A percentile compares a stretch with the other conserved stretches of the same genome.
Evolutionary conservation across 768 basidiomycete genomes (phyloP).

Genomic region (Daedalea quercina): DNA sequence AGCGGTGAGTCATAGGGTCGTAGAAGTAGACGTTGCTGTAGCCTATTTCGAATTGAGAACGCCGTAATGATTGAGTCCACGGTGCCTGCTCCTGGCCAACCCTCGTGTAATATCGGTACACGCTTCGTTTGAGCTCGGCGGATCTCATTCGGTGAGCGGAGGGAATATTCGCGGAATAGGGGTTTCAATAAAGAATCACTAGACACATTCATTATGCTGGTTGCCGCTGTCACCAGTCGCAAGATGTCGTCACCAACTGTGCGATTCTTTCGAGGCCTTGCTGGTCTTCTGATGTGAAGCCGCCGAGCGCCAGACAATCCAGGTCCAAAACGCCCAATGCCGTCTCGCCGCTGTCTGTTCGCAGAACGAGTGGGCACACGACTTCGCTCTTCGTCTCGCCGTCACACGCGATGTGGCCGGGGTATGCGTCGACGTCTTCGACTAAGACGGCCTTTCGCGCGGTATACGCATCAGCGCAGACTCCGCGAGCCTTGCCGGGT

Average conservation of each 20-base stretch:
- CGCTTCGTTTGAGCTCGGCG: no score
- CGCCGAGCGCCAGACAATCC: slow-evolving; percentile 67
- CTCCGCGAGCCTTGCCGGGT: slow-evolving; percentile 55
- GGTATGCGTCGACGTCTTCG: slow-evolving; percentile 69
- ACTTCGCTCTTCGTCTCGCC: slow-evolving; percentile 87
- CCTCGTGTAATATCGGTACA: no score
- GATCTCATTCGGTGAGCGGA: no score
- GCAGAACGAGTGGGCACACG: slow-evolving; percentile 62
- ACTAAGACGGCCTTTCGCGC: slow-evolving; percentile 57
- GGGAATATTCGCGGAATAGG: no score
- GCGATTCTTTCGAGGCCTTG: slow-evolving; percentile 73
- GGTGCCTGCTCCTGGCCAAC: no score
- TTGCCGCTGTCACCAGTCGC: slow-evolving; percentile 46
- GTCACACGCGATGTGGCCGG: slow-evolving; percentile 94
- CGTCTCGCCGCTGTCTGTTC: slow-evolving; percentile 8
- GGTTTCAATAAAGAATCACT: no score
- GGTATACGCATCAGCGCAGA: slow-evolving; percentile 78
- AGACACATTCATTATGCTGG: background rate
- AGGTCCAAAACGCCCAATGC: slow-evolving; percentile 62
- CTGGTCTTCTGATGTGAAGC: slow-evolving; percentile 74
- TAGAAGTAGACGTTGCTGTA: no score
- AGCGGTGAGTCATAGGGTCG: no score
- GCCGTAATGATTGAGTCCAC: no score
- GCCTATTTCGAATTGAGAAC: no score
- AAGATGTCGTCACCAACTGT: slow-evolving; percentile 50